Conservation (phyloP, 148 eudicot genomes). For the Camellia sinensis region DNA sequence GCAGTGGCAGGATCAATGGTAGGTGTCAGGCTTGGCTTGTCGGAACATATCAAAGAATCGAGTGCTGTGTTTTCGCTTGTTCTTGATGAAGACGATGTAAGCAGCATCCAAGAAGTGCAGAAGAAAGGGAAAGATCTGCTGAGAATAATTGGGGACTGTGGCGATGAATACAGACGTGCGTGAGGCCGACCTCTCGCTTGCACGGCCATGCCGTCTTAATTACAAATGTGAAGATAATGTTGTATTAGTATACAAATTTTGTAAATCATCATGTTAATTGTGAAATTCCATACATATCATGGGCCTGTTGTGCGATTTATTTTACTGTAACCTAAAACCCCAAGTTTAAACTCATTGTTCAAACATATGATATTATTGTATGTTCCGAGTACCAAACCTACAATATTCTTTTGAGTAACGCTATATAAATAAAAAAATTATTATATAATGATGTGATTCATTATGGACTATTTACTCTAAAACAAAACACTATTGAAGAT, state of each 20-base stretch:
- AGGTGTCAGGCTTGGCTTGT: constrained; percentile 87
- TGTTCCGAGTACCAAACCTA: neutral
- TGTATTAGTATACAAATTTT: neutral
- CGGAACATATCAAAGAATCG: constrained; percentile 70
- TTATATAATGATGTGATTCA: too few relatives aligned
- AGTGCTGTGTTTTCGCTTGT: constrained; percentile 72
- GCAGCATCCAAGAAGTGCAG: constrained; percentile 59
- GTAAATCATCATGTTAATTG: neutral
- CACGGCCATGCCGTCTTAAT: too few relatives aligned
- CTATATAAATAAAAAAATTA: too few relatives aligned
- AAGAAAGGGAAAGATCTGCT: constrained; percentile 74
- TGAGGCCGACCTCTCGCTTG: constrained; percentile 11
- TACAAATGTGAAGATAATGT: too few relatives aligned
- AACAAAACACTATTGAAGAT: too few relatives aligned
- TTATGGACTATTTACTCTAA: too few relatives aligned
- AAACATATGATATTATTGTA: neutral
- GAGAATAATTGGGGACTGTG: constrained; percentile 86
- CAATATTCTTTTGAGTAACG: neutral
- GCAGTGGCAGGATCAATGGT: constrained; percentile 97
- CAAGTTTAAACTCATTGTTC: neutral
- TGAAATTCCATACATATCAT: neutral
- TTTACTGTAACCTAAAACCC: neutral
- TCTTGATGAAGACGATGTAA: constrained; percentile 78
- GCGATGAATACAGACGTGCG: constrained; percentile 85
- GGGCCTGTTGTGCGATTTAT: neutral